A percentile compares a stretch with the other conserved stretches of the same genome.
phyloP scores from a whole-genome alignment of 225 moss, liverwort and hornwort genomes.

The Asterella californica region DNA sequence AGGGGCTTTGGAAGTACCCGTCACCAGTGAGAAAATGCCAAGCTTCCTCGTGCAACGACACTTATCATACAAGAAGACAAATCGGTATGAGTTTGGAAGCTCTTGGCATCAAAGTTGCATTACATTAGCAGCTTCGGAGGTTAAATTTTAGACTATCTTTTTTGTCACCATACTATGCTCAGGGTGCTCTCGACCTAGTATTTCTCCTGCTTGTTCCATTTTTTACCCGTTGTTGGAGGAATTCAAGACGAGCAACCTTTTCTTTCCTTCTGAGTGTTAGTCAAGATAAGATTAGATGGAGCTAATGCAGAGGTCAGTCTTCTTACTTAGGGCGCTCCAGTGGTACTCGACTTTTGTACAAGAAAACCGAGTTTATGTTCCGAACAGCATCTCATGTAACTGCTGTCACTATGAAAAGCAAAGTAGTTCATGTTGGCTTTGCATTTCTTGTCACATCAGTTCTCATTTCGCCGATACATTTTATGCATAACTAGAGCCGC shows the following conservation, averaged over 20 bases:
- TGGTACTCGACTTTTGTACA: neutral
- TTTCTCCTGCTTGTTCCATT: neutral
- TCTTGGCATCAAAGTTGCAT: neutral
- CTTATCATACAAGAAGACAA: neutral
- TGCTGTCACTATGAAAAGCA: neutral
- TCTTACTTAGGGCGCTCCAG: neutral
- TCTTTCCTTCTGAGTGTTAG: neutral
- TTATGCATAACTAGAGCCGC: no score
- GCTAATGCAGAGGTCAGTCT: neutral
- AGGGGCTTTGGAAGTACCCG: neutral
- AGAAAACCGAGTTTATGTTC: neutral
- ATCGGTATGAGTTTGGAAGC: neutral
- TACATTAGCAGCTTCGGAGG: neutral
- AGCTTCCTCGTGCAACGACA: slow-evolving; percentile 1
- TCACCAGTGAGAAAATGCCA: slow-evolving; percentile 2
- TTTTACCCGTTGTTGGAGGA: neutral
- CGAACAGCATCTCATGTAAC: neutral
- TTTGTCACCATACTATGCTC: neutral
- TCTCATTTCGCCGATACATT: no score
- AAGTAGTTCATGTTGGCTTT: neutral
- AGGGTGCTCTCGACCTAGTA: neutral
- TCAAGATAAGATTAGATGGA: neutral
- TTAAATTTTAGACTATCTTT: neutral
- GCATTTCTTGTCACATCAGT: no score
- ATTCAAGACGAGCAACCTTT: neutral